phyloP scores from a whole-genome alignment of 176 grass and related monocot genomes.

The Carex pumila region DNA sequence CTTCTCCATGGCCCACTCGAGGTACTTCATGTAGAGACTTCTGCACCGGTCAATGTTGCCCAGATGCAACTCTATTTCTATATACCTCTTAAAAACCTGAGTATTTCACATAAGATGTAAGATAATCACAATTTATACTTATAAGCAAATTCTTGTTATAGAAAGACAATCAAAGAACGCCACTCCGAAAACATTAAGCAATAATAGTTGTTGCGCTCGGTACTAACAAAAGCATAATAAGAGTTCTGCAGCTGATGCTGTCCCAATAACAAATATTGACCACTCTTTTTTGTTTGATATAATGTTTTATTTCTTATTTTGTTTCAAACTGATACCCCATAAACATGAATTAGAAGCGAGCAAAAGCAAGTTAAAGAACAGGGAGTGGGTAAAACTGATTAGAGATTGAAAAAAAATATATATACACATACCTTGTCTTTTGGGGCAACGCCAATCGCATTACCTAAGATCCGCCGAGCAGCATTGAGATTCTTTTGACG shows the following conservation, averaged over 20 bases:
- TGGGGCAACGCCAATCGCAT: conserved; percentile 77
- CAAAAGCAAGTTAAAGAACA: not conserved
- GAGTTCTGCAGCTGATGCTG: not conserved
- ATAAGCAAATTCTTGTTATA: not conserved
- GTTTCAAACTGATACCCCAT: not conserved
- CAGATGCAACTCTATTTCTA: conserved; percentile 72
- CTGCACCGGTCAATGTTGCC: conserved; percentile 68
- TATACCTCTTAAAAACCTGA: conserved; percentile 79
- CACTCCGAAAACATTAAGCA: not conserved
- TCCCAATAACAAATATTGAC: not conserved
- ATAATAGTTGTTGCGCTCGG: not conserved
- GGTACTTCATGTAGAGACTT: conserved; percentile 70
- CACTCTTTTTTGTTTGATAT: not conserved
- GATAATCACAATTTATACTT: not conserved
- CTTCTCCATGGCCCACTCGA: conserved; percentile 72
- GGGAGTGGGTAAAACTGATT: not conserved
- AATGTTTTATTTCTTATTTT: not conserved
- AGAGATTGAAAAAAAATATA: not conserved
- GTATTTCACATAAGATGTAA: not conserved
- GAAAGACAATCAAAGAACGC: not conserved
- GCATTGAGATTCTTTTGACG: conserved; percentile 46
- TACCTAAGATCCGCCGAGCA: conserved; percentile 61
- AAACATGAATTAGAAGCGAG: not conserved
- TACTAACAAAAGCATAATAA: not conserved
- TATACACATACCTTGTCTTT: conserved; percentile 51